These are phyloP conservation scores for Agaricus blazei DNA, from an alignment of 768 basidiomycete genomes.

Conservation along the genomic window DNA sequence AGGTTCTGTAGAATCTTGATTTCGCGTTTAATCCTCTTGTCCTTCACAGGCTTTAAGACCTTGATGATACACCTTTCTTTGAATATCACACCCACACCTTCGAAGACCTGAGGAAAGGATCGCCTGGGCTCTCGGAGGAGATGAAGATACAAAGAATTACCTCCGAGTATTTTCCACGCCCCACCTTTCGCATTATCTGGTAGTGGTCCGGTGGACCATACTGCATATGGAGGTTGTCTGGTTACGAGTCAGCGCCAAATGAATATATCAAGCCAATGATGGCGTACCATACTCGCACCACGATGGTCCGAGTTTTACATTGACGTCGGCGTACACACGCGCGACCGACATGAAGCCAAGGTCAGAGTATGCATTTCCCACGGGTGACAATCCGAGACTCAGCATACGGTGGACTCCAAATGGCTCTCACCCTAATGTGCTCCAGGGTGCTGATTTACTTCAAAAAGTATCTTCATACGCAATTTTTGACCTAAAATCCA, in stretches of 20 bases:
- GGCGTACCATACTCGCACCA: constrained; percentile 93
- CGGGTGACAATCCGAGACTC: constrained; percentile 12
- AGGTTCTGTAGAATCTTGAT: constrained; percentile 98
- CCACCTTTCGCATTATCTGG: constrained; percentile 95
- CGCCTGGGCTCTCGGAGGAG: constrained; percentile 9
- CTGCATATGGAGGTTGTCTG: constrained; percentile 94
- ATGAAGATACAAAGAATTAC: constrained; percentile 32
- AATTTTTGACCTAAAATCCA: too few relatives aligned
- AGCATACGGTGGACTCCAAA: too few relatives aligned
- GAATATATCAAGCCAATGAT: constrained; percentile 11
- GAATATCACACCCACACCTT: constrained; percentile 86
- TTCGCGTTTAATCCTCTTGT: constrained; percentile 99
- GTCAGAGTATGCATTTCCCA: constrained; percentile 21
- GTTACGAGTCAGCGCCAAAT: constrained; percentile 18
- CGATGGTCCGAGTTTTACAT: constrained; percentile 77
- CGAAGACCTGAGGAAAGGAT: constrained; percentile 62
- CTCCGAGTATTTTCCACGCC: constrained; percentile 93
- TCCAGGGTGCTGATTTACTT: too few relatives aligned
- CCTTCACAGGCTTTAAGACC: constrained; percentile 97
- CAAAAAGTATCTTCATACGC: too few relatives aligned
- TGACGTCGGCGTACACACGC: constrained; percentile 86
- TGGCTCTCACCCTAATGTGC: too few relatives aligned
- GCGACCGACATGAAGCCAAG: constrained; percentile 51
- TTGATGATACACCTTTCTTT: constrained; percentile 98
- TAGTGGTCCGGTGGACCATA: constrained; percentile 98